phyloP scores from a whole-genome alignment of 352 stramenopile genomes.

The Phytophthora quininea region DNA sequence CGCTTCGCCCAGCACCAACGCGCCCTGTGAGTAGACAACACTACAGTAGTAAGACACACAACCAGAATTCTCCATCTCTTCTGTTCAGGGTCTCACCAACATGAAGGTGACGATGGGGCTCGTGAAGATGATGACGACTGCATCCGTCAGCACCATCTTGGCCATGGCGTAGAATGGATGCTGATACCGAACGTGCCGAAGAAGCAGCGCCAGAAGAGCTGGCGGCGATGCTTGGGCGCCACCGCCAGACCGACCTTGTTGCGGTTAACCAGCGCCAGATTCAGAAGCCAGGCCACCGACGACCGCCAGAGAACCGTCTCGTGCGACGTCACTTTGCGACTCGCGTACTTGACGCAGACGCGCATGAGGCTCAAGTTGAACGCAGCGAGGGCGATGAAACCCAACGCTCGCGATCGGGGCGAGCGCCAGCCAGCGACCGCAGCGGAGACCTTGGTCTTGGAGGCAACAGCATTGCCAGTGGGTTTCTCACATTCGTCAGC shows the following conservation, averaged over 20 bases:
- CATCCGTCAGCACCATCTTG: conserved; percentile 75
- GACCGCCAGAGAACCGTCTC: conserved; percentile 69
- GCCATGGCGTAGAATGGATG: conserved; percentile 76
- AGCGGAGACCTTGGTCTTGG: conserved; percentile 10
- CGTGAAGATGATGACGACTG: conserved; percentile 67
- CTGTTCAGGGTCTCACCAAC: conserved; percentile 39
- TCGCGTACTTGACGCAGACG: conserved; percentile 62
- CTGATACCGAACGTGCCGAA: conserved; percentile 61
- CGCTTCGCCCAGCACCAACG: conserved; percentile 48
- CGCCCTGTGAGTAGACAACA: conserved; percentile 50
- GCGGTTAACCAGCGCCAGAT: conserved; percentile 40
- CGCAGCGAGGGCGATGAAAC: conserved; percentile 52
- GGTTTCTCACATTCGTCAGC: not conserved
- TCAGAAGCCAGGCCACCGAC: conserved; percentile 49
- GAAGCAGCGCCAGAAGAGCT: conserved; percentile 51
- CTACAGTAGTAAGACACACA: no score
- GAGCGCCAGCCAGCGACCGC: conserved; percentile 13
- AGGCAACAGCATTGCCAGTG: conserved; percentile 9
- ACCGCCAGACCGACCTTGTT: conserved; percentile 31
- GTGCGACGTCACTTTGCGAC: conserved; percentile 47
- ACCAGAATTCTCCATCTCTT: conserved; percentile 17
- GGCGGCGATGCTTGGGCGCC: conserved; percentile 13
- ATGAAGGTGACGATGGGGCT: conserved; percentile 75
- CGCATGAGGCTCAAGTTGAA: conserved; percentile 66
- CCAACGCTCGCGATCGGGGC: conserved; percentile 32